Evolutionary conservation across 805 yeast genomes (phyloP).

Genomic region (Ogataea corticis): DNA sequence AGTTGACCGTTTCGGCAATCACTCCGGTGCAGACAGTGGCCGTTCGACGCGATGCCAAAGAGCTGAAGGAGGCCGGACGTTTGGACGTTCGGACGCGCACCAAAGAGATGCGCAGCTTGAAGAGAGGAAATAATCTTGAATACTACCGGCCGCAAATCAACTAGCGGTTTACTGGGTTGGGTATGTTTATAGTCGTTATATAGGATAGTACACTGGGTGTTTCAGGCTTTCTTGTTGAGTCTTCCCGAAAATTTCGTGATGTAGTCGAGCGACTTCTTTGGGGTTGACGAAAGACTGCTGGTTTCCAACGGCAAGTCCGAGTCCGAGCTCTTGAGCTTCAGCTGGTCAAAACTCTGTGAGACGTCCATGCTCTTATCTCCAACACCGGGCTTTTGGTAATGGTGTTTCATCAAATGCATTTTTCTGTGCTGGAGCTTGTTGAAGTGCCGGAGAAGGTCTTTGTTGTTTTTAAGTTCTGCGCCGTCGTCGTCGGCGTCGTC

Average conservation of each 20-base stretch:
- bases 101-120: slow-evolving; percentile 47
- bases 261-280: slow-evolving; percentile 23
- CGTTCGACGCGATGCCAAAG: slow-evolving; percentile 7
- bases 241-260: slow-evolving; percentile 28
- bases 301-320: slow-evolving; percentile 18
- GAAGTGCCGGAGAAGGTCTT: slow-evolving; percentile 46
- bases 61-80: slow-evolving; percentile 40
- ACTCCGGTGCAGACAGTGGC: slow-evolving; percentile 17
- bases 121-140: slow-evolving; percentile 70
- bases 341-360: slow-evolving; percentile 4
- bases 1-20: slow-evolving; percentile 45
- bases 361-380: slow-evolving; percentile 4
- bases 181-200: too few relatives aligned
- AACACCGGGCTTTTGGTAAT: slow-evolving; percentile 7
- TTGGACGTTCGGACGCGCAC: slow-evolving; percentile 23
- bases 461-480: slow-evolving; percentile 22
- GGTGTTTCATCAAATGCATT: slow-evolving; percentile 23
- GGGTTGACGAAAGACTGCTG: slow-evolving; percentile 18
- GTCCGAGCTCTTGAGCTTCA: slow-evolving; percentile 14
- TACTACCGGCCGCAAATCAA: slow-evolving; percentile 61
- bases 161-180: neutral
- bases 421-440: slow-evolving; percentile 43
- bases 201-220: too few relatives aligned
- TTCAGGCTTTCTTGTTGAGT: slow-evolving; percentile 17
- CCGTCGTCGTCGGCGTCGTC: slow-evolving; percentile 29